Evolutionary conservation across 306 rosid species (phyloP).

Genomic region (Gastrolobium villosum): DNA sequence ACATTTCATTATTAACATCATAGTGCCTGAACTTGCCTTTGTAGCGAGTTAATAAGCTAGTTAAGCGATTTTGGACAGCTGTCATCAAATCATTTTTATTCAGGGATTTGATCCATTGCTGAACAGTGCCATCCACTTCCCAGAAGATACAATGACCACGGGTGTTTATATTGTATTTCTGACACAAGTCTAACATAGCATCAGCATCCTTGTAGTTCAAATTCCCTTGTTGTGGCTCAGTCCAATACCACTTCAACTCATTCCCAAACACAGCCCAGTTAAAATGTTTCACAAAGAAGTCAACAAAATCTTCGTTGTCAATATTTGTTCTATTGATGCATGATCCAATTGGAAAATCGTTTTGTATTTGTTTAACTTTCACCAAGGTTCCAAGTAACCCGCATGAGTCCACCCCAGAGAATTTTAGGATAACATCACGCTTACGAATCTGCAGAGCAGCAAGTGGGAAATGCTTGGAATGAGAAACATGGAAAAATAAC

Average conservation of each 20-base stretch:
- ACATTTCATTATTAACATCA: constrained; percentile 95
- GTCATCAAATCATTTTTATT: constrained; percentile 67
- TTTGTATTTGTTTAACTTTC: constrained; percentile 72
- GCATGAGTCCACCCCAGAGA: constrained; percentile 65
- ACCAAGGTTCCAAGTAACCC: constrained; percentile 55
- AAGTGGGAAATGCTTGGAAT: constrained; percentile 30
- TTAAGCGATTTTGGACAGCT: constrained; percentile 83
- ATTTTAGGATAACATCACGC: constrained; percentile 80
- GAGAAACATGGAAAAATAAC: background rate
- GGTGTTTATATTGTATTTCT: constrained; percentile 66
- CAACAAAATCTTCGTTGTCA: constrained; percentile 88
- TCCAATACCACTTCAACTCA: constrained; percentile 97
- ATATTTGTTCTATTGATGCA: constrained; percentile 83
- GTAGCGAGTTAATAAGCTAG: constrained; percentile 72
- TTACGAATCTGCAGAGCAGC: constrained; percentile 74
- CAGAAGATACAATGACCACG: constrained; percentile 97
- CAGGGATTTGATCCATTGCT: constrained; percentile 75
- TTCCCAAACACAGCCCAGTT: constrained; percentile 98
- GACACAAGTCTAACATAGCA: constrained; percentile 74
- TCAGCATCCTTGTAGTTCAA: constrained; percentile 89
- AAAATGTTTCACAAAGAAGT: constrained; percentile 78
- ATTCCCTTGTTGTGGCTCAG: constrained; percentile 84
- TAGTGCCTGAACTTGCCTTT: constrained; percentile 86
- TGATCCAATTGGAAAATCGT: constrained; percentile 87
- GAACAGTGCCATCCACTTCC: constrained; percentile 81